Evolutionary conservation across 345 rosid species (phyloP), one percentile per base, ranked within the genome.

Genomic region (Nephelium lappaceum): DNA sequence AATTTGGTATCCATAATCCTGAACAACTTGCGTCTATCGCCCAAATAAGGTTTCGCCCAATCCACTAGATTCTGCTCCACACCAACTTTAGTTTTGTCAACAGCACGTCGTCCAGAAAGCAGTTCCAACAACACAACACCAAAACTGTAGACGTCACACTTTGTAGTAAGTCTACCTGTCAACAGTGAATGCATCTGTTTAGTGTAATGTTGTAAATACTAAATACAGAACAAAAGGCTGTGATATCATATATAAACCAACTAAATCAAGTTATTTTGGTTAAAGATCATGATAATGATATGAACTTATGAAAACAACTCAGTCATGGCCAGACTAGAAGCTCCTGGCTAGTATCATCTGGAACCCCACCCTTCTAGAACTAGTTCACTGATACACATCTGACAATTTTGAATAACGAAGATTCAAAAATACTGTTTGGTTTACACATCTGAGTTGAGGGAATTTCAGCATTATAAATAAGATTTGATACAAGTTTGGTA

Each of bases 1-100:
- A 95, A 87, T 85, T 89, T 89, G 18, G 90, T 85, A 75, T 95
- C 98, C 91, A 93, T 91, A 31, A 95, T 80, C 27, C 95, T 86
- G 74, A 87, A 91, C 68, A 93, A 69, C 83, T 87, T 87, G 67
- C 94, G 86, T 72, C 80, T 87, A 55, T 89, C 91, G 7, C 87
- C 85, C 70, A 95, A 83, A 88, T 86, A 87, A 0, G 95, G 95
- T 77, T 77, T 84, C 8, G 93, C 95, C 97, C 97, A 93, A 23
- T 91, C 91, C 53, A 94, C 97, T 9, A 94, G 95, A 72, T 89
- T 89, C 73, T 84, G 86, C 69, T 91, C 93, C 23, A 64, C 76
- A 63, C 93, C 91, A 0, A 84, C 87, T 75, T 85, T 87, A 67
- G 90, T 72, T 68, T 41, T 81, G 61, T 90, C 94, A 36, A 88